Evolutionary conservation across 805 yeast genomes (phyloP).

Genomic region (Cyberlindnera petersonii): DNA sequence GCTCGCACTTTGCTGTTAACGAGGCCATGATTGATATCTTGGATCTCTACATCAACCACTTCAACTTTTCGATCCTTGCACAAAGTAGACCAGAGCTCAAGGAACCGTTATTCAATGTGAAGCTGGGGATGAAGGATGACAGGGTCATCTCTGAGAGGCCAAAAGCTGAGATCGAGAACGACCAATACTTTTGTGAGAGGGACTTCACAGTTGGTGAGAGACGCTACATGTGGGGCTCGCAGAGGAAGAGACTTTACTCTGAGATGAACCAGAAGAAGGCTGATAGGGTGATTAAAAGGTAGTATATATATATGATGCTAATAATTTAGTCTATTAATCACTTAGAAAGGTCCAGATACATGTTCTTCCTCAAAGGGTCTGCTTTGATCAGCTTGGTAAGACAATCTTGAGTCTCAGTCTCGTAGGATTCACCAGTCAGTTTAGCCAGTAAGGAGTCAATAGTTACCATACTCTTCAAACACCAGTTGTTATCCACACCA

Average conservation of each 20-base stretch:
- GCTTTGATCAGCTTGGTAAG: constrained; percentile 43
- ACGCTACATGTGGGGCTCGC: constrained; percentile 51
- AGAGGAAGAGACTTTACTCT: constrained; percentile 41
- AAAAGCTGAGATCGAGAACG: constrained; percentile 34
- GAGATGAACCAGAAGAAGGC: constrained; percentile 25
- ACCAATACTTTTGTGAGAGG: constrained; percentile 39
- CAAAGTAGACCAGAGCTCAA: constrained; percentile 33
- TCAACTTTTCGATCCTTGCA: constrained; percentile 47
- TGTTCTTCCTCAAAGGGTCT: constrained; percentile 63
- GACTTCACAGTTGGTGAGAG: constrained; percentile 39
- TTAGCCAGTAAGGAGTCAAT: constrained; percentile 34
- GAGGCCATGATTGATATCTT: constrained; percentile 55
- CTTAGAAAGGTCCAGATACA: constrained; percentile 43
- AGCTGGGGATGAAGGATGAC: constrained; percentile 42
- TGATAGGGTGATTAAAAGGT: not conserved
- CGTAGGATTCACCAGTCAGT: constrained; percentile 11
- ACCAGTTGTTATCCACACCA: constrained; percentile 67
- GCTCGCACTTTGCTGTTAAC: constrained; percentile 30
- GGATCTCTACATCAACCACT: constrained; percentile 57
- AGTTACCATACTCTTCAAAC: constrained; percentile 57
- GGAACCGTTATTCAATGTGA: constrained; percentile 37
- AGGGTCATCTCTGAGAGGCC: constrained; percentile 26
- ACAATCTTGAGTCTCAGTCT: constrained; percentile 32
- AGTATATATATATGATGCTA: not conserved
- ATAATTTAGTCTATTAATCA: no score